A percentile compares a stretch with the other conserved stretches of the same genome.
Conservation (phyloP, 2,329 filamentous ascomycete species). For the Domatiomyces globalis region DNA sequence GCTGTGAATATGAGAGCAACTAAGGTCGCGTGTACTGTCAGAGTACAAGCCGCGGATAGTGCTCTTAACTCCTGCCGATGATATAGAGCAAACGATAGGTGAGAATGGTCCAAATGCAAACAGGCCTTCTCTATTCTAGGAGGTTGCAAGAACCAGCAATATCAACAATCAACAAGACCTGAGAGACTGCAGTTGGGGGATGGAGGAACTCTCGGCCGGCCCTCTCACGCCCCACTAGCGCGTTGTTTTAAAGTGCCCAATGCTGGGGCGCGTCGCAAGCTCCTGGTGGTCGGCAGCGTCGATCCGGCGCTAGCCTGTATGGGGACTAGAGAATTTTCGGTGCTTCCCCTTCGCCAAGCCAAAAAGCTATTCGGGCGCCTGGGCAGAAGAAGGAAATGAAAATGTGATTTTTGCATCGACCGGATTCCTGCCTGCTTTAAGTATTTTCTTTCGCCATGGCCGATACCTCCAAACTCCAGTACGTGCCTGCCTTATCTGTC, state of each 20-base stretch:
- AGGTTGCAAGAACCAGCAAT: background rate
- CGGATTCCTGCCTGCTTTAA: slow-evolving; percentile 15
- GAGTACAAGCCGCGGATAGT: too few species aligned
- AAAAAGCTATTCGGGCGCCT: background rate
- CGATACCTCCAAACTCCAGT: slow-evolving; percentile 57
- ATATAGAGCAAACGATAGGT: too few species aligned
- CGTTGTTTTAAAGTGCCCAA: background rate
- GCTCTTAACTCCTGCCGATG: too few species aligned
- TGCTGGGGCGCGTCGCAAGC: background rate
- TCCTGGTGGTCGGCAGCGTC: background rate
- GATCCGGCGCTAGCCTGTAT: background rate
- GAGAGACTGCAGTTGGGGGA: background rate
- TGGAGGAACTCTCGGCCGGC: background rate
- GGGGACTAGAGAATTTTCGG: background rate
- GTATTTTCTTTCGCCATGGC: slow-evolving; percentile 36
- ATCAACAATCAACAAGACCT: background rate
- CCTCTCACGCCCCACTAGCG: background rate
- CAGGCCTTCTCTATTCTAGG: too few species aligned
- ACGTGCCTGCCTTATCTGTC: slow-evolving; percentile 18
- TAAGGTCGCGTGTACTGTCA: background rate
- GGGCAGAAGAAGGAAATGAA: background rate
- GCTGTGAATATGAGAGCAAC: background rate
- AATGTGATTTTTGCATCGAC: background rate
- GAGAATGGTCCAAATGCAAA: too few species aligned
- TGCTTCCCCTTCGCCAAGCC: background rate